Evolutionary conservation across 768 basidiomycete genomes (phyloP), one percentile per base, ranked within the genome.

Genomic region (Clathrus columnatus): DNA sequence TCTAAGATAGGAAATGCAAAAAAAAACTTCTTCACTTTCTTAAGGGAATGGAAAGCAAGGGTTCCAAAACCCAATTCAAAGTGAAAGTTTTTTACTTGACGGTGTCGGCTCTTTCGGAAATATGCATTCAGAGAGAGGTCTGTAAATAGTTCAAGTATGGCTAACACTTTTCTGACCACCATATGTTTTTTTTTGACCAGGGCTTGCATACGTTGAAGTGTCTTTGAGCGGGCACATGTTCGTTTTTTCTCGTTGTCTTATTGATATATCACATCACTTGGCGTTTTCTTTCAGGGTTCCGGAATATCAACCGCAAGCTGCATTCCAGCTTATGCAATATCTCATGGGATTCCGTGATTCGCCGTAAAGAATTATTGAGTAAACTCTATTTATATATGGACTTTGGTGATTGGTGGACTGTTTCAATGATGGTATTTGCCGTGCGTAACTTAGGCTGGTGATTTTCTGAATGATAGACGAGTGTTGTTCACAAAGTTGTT

Each of bases 151-250:
- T n/a, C n/a, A n/a, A n/a, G n/a, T n/a, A n/a, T n/a, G n/a, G n/a
- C n/a, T n/a, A n/a, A n/a, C n/a, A n/a, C n/a, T n/a, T n/a, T n/a
- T n/a, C n/a, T n/a, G n/a, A n/a, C n/a, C n/a, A n/a, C n/a, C n/a
- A n/a, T n/a, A n/a, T n/a, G n/a, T n/a, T n/a, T n/a, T 7, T n/a
- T 36, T 36, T n/a, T 36, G n/a, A 36, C n/a, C n/a, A 51, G 54
- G 51, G 11, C 65, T 88, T 60, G 81, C 85, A 0, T 87, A 81
- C 59, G 71, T 75, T 27, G 86, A 90, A 62, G 78, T 90, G 20
- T 72, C 61, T 21, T 74, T 86, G 6, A 82, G 81, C 59, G 87
- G 86, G 17, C 86, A 89, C 60, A 87, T 88, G 85, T 83, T 61
- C 59, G 76, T 58, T 69, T 67, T 29, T 8, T 24, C 6, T 18